Percentiles rank a stretch among this genome's conserved stretches.
These are phyloP conservation scores for Pluteus cervinus DNA, from an alignment of 768 basidiomycete species.

Conservation along the genomic window DNA sequence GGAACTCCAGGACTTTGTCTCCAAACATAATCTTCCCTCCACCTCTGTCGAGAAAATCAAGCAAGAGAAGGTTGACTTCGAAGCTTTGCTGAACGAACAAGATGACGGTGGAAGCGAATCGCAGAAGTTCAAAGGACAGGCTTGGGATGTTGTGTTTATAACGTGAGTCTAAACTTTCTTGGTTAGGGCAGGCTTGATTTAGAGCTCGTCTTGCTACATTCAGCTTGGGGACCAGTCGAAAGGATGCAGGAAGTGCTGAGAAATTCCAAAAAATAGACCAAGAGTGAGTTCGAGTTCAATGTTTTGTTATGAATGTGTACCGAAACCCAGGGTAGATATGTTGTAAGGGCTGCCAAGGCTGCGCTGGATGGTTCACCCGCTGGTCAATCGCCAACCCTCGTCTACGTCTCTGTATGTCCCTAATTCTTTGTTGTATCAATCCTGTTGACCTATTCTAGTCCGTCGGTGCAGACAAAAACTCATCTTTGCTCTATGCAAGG, in stretches of 20 bases:
- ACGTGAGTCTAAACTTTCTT: conserved; percentile 32
- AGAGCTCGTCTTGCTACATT: not conserved
- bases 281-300: conserved; percentile 40
- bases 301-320: not conserved
- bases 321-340: conserved; percentile 41
- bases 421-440: not conserved
- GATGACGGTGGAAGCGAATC: conserved; percentile 18
- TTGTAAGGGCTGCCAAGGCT: conserved; percentile 64
- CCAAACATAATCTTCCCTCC: conserved; percentile 32
- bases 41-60: conserved; percentile 52
- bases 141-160: conserved; percentile 75
- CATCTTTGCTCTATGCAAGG: conserved; percentile 48
- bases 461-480: conserved; percentile 39
- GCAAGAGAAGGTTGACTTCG: conserved; percentile 65
- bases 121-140: conserved; percentile 42
- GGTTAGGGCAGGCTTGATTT: not conserved
- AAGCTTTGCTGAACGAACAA: conserved; percentile 26
- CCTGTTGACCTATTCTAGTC: conserved; percentile 26
- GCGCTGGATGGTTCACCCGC: conserved; percentile 45
- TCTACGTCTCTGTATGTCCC: conserved; percentile 66
- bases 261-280: conserved; percentile 75
- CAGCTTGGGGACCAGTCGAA: conserved; percentile 63
- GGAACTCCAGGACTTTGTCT: too few species aligned
- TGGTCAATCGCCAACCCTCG: conserved; percentile 45
- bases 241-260: conserved; percentile 53